Evolutionary conservation across 208 protist genomes (phyloP), one percentile per base, ranked within the genome.

Genomic region (Naegleria gruberi): DNA sequence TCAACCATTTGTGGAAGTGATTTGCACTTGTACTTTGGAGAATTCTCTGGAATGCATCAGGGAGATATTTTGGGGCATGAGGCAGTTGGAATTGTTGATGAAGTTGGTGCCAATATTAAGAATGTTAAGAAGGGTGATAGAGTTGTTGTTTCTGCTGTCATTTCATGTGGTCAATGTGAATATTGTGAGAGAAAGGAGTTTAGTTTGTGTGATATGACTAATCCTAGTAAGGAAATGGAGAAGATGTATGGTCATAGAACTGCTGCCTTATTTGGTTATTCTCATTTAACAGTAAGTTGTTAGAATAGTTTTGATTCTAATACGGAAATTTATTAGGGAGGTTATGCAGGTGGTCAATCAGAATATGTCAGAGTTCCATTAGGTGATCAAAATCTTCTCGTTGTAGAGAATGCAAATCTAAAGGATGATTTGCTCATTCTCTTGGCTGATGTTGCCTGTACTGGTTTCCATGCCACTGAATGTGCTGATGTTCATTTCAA

Each of bases 61-160:
- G 92, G 91, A 34, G 92, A 93, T 41, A 91, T 94, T 57, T 42
- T 94, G 26, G 92, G 92, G 0, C 92, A 94, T 90, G 92, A 94
- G 55, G 42, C 77, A 19, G 65, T 91, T 7, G 92, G 92, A 43
- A 41, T 93, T 40, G 46, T 92, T 55, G 92, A 92, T 82, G 43
- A 65, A 23, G 91, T 91, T 17, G 92, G 92, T 23, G 2, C 51
- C 51, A 65, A 23, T 30, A 23, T 93, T 41, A 87, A 92, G 19
- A 89, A 51, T 37, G 1, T 93, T 19, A 44, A 92, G 40, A 47
- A 57, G 12, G 92, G 92, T 8, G 45, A 93, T 41, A 55, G 89
- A 2, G 92, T 93, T 17, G 92, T 91, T 4, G 77, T 89, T 43
- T 87, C 86, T 5, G 77, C 85, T 57, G 65, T 90, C 46, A 93